A percentile compares a stretch with the other conserved stretches of the same genome.
phyloP scores from a whole-genome alignment of 176 grass and related monocot genomes.

The Juncus effusus region DNA sequence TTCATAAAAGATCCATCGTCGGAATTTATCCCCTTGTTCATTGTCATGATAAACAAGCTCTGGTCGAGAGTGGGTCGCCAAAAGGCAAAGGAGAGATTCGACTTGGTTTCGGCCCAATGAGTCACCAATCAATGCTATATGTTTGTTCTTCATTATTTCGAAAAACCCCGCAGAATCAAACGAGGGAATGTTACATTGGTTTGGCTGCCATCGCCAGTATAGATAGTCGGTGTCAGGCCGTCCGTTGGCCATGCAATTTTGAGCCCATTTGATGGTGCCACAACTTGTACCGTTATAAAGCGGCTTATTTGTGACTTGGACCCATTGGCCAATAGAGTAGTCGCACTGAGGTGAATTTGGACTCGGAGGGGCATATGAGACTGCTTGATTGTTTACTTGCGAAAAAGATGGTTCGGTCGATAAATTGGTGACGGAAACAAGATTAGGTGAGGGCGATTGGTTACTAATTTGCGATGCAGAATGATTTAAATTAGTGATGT shows the following conservation, averaged over 20 bases:
- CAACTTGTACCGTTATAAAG: conserved; percentile 55
- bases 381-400: neutral
- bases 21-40: conserved; percentile 25
- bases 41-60: neutral
- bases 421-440: neutral
- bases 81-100: conserved; percentile 71
- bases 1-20: conserved; percentile 6
- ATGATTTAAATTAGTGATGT: neutral
- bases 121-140: neutral
- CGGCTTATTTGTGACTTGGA: conserved; percentile 27
- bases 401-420: neutral
- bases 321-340: conserved; percentile 54
- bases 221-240: conserved; percentile 53
- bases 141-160: neutral
- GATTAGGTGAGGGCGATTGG: neutral
- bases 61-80: neutral
- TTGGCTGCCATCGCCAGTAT: conserved; percentile 51
- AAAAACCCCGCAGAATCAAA: neutral
- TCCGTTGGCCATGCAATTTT: conserved; percentile 58
- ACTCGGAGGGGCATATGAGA: neutral
- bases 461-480: neutral
- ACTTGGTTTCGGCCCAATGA: conserved; percentile 41
- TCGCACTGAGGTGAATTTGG: conserved; percentile 24
- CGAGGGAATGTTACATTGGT: conserved; percentile 16
- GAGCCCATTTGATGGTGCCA: conserved; percentile 44